Conservation (phyloP, 1,284 basidiomycete species). For the Bjerkandera adusta region DNA sequence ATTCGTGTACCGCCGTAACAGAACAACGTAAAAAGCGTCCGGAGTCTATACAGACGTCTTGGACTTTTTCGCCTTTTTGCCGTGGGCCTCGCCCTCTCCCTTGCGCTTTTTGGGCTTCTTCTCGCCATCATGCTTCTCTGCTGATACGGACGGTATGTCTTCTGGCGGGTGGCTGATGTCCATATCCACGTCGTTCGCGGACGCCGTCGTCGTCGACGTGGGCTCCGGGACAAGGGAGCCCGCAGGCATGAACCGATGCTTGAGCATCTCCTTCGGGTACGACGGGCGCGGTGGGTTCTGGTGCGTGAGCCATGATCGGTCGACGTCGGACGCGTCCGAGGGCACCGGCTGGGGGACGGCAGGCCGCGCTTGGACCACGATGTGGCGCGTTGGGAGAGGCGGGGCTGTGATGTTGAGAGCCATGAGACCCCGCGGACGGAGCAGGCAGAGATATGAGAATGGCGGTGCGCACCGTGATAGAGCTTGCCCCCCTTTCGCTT, state of each 20-base stretch:
- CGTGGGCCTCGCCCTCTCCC: slow-evolving; percentile 33
- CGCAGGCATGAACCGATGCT: slow-evolving; percentile 60
- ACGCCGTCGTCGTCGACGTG: slow-evolving; percentile 8
- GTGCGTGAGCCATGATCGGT: slow-evolving; percentile 28
- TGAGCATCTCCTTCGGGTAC: slow-evolving; percentile 60
- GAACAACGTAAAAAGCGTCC: not conserved
- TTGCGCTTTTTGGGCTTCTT: slow-evolving; percentile 47
- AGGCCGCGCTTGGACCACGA: slow-evolving; percentile 55
- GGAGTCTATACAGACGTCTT: slow-evolving; percentile 26
- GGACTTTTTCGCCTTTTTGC: slow-evolving; percentile 41
- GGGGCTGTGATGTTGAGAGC: slow-evolving; percentile 40
- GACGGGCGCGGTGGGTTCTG: slow-evolving; percentile 55
- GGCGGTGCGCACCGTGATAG: slow-evolving; percentile 45
- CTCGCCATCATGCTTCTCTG: slow-evolving; percentile 26
- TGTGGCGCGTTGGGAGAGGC: slow-evolving; percentile 51
- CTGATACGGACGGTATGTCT: slow-evolving; percentile 21
- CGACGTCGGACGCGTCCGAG: slow-evolving; percentile 16
- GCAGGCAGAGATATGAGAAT: not conserved
- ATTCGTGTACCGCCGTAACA: slow-evolving; percentile 46
- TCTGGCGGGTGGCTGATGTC: slow-evolving; percentile 26
- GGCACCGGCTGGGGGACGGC: slow-evolving; percentile 34
- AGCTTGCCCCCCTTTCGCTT: slow-evolving; percentile 57
- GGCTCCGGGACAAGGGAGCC: slow-evolving; percentile 42
- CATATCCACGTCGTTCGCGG: too few relatives aligned
- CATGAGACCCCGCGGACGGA: not conserved